Evolutionary conservation across 805 yeast genomes (phyloP), one percentile per base, ranked within the genome.

Genomic region (Candida mattraensis): DNA sequence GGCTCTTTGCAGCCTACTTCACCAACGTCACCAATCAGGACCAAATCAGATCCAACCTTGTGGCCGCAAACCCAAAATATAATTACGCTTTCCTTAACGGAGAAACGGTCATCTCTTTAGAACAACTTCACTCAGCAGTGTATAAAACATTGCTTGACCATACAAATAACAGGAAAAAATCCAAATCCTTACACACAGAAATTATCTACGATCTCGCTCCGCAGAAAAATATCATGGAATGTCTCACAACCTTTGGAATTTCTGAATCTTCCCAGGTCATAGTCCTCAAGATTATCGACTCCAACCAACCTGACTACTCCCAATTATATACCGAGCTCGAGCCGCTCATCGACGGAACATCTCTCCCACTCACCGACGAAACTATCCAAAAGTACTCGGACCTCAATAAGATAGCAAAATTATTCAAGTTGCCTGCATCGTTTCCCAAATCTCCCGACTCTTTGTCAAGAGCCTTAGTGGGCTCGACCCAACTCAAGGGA

Each of bases 181-280:
- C 95, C 7, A 78, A 72, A 46, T 71, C 79, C 1, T 48, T 86
- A 20, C 83, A 84, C 52, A 79, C 93, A 0, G 95, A 87, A 51
- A 66, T 83, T 24, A 72, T 85, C 16, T 74, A 80, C 51, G 74
- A 79, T 39, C 62, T 87, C 40, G 76, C 88, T 1, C 87, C 91
- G 2, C 70, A 77, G 6, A 80, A 78, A 47, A 84, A 83, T 53
- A 80, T 82, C 24, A 70, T 76, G 65, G 93, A 86, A 40, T 81
- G 87, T 1, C 65, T 86, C 44, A 75, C 71, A 44, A 68, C 74
- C 48, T 83, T 84, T 60, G 95, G 95, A 8, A 68, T 86, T 12
- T 74, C 77, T 34, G 61, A 64, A 3, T 59, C 76, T 3, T 52
- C 51, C 0, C 63, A 66, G 17, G 38, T 84, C 5, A 52, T 83